These are phyloP conservation scores for Aspergillus luchuensis DNA, from an alignment of 2,329 filamentous ascomycete species.

Conservation along the genomic window DNA sequence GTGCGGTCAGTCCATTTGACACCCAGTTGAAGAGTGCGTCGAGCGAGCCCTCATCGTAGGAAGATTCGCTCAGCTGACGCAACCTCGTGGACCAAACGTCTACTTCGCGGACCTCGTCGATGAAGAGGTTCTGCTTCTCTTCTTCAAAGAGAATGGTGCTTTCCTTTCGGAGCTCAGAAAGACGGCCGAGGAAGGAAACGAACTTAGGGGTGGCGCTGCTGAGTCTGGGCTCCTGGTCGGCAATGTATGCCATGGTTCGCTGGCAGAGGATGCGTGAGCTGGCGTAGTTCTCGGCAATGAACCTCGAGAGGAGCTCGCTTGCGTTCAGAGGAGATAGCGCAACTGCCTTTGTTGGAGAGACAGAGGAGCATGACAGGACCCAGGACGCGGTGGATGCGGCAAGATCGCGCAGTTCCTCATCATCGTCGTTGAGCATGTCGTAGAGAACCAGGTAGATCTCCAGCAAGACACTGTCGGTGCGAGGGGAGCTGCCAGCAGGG, in stretches of 20 bases:
- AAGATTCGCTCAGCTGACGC: slow-evolving; percentile 26
- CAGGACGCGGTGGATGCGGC: slow-evolving; percentile 51
- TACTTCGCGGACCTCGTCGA: slow-evolving; percentile 77
- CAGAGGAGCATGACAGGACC: slow-evolving; percentile 37
- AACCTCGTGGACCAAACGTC: slow-evolving; percentile 66
- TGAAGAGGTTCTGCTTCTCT: slow-evolving; percentile 93
- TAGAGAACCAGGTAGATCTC: slow-evolving; percentile 68
- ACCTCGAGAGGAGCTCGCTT: slow-evolving; percentile 42
- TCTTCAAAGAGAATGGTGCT: slow-evolving; percentile 69
- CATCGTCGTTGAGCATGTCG: slow-evolving; percentile 81
- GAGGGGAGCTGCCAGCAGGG: slow-evolving; percentile 21
- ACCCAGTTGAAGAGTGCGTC: slow-evolving; percentile 35
- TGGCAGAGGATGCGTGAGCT: slow-evolving; percentile 35
- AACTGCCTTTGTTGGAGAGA: slow-evolving; percentile 31
- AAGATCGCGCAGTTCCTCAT: slow-evolving; percentile 77
- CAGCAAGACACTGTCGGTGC: slow-evolving; percentile 45
- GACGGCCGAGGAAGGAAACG: slow-evolving; percentile 27
- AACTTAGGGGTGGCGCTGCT: slow-evolving; percentile 24
- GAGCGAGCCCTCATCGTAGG: slow-evolving; percentile 26
- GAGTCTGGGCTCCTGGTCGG: slow-evolving; percentile 32
- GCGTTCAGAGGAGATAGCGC: slow-evolving; percentile 54
- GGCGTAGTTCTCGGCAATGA: slow-evolving; percentile 39
- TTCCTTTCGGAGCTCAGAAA: slow-evolving; percentile 41
- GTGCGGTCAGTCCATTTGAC: slow-evolving; percentile 32
- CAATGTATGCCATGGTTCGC: slow-evolving; percentile 44